Base-by-base conservation (phyloP, 495 filamentous ascomycete genomes). In the Peziza echinospora region DNA sequence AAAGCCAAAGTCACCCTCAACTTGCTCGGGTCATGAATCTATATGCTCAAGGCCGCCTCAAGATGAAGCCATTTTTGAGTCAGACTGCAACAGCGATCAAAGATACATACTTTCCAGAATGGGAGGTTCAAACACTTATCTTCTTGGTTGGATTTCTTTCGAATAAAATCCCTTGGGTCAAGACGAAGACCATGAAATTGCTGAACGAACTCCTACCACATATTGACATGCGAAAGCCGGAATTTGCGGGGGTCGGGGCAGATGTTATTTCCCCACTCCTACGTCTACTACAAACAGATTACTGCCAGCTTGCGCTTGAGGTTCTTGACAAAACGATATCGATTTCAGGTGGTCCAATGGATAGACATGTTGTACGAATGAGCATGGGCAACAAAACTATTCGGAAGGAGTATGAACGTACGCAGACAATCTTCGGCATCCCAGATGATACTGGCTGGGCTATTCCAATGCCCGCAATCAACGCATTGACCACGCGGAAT, bases 401-500 rank as follows among this genome's bases (percentile, higher is more conserved):
- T 42, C 76, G 82, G 34, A 94, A 94, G 56, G 84, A 93, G 60
- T 96, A 93, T 56, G 89, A 93, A 54, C 78, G 80, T 24, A 91
- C 84, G 5, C 78, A 92, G 56, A 93, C 84, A 57, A 65, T 99
- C 19, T 99, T 94, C 59, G 89, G 89, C 42, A 94, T 99, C 48
- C 89, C 89, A 1, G 86, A 94, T 58, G 81, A 84, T 22, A 86
- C 80, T 2, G 89, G 89, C 5, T 99, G 89, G 89, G 85, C 91
- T 1, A 82, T 99, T 26, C 89, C 91, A 1, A 79, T 87, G 63
- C 89, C 89, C 17, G 86, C 86, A 2, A 77, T 77, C 42, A 83
- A 93, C 62, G 84, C 86, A 2, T 75, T 73, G 42, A 75, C 73
- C 34, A 94, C 87, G 9, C 71, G 86, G 26, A 71, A 76, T 47